Base-by-base conservation (phyloP, 805 yeast genomes). In the Wickerhamiella domercqiae region DNA sequence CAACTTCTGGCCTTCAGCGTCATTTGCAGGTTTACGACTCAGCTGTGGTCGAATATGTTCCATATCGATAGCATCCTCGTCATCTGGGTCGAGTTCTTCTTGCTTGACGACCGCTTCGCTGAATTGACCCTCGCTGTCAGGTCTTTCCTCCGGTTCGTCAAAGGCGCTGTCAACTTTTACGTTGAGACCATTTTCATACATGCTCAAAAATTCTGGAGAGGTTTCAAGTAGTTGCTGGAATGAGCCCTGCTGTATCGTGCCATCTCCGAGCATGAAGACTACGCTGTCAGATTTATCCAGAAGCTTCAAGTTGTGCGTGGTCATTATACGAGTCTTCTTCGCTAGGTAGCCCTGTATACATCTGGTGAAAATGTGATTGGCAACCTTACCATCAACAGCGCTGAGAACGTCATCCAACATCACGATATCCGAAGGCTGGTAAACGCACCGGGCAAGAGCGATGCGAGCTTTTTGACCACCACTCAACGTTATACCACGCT, bases 391-490 rank as follows among this genome's bases (percentile, higher is more conserved):
- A 60, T 82, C 94, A 18, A 81, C 90, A 2, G 94, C 93, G 62
- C 82, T 73, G 42, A 82, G 62, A 11, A 80, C 83, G 55, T 81
- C 94, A 52, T 81, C 94, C 40, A 81, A 57, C 29, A 82, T 54
- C 11, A 78, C 61, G 31, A 79, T 68, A 43, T 78, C 82, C 15
- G 67, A 62, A 31, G 69, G 64, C 14, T 72, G 68, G 48, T 82
- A 81, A 1, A 78, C 78, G 1, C 90, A 78, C 48, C 94, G 67
- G 1, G 94, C 93, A 38, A 81, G 62, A 49, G 73, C 74, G 42
- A 81, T 73, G 53, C 94, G 68, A 0, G 93, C 87, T 60, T 81
- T 81, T 54, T 82, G 94, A 33, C 94, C 94, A 37, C 94, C 94
- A 7, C 90, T 78, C 30, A 82, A 59, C 0, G 87, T 82, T 36